These are phyloP conservation scores for Neospermospora avenae DNA, from an alignment of 2,329 filamentous ascomycete species.

Conservation along the genomic window DNA sequence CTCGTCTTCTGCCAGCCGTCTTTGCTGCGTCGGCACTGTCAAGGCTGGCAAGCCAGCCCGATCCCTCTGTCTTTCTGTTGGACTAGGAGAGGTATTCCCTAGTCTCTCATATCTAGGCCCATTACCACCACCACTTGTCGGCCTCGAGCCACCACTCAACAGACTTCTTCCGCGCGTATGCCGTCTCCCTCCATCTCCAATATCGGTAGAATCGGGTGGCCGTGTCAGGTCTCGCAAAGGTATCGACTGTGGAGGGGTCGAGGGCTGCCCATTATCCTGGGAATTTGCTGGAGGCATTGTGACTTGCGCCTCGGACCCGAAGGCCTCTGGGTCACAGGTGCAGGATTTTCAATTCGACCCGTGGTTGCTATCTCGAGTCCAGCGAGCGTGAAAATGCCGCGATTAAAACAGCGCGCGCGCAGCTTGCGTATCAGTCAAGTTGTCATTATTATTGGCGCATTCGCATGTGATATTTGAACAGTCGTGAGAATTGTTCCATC, in stretches of 20 bases:
- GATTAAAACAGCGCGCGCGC: not conserved
- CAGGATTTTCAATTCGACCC: constrained; percentile 7
- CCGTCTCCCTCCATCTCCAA: constrained; percentile 26
- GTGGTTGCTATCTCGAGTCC: not conserved
- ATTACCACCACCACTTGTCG: constrained; percentile 27
- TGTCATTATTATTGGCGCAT: constrained; percentile 4
- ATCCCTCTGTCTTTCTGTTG: constrained; percentile 18
- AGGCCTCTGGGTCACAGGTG: constrained; percentile 19
- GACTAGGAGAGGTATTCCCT: constrained; percentile 30
- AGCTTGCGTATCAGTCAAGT: not conserved
- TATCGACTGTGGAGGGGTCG: constrained; percentile 58
- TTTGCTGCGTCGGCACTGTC: constrained; percentile 13
- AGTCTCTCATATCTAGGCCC: constrained; percentile 34
- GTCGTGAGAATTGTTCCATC: not conserved
- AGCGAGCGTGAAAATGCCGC: constrained; percentile 11
- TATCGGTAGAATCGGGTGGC: constrained; percentile 32
- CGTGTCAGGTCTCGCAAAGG: constrained; percentile 61
- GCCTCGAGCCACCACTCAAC: constrained; percentile 29
- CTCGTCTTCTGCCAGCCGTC: constrained; percentile 20
- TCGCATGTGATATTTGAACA: not conserved
- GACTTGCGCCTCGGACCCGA: constrained; percentile 24
- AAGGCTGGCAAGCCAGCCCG: constrained; percentile 14
- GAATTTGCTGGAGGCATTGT: constrained; percentile 48
- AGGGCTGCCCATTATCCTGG: constrained; percentile 40
- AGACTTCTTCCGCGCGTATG: constrained; percentile 34